These are phyloP conservation scores for Malus orientalis DNA, from an alignment of 306 rosid species.

Conservation along the genomic window DNA sequence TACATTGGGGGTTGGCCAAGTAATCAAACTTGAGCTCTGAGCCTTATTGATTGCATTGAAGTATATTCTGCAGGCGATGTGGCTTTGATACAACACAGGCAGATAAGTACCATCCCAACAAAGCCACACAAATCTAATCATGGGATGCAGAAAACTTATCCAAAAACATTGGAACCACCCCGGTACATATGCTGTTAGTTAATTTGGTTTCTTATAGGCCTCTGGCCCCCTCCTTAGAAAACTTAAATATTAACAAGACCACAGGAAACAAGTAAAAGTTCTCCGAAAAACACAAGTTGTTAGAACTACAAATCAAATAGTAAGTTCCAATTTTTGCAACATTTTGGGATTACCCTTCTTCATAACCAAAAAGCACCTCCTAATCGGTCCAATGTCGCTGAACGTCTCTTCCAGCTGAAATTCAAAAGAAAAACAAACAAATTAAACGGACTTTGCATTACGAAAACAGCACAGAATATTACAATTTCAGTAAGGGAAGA, in stretches of 20 bases:
- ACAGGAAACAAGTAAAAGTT: background rate
- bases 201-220: background rate
- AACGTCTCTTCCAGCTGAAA: constrained; percentile 77
- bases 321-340: background rate
- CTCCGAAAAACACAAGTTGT: background rate
- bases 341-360: constrained; percentile 47
- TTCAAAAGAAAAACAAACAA: background rate
- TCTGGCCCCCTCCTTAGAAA: background rate
- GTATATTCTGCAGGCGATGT: background rate
- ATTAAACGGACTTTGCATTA: background rate
- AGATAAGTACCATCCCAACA: background rate
- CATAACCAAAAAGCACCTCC: constrained; percentile 85
- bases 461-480: background rate
- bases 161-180: background rate
- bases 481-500: background rate
- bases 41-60: background rate
- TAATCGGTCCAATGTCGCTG: constrained; percentile 79
- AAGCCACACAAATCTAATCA: background rate
- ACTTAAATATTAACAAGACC: background rate
- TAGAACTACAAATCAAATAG: background rate
- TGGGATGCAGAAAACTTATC: background rate
- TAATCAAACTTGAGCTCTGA: background rate
- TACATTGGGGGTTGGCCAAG: background rate
- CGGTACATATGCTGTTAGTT: background rate
- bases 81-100: background rate